Evolutionary conservation across 2,329 filamentous ascomycete genomes (phyloP), one percentile per base, ranked within the genome.

Genomic region (Pseudogymnoascus sp.): DNA sequence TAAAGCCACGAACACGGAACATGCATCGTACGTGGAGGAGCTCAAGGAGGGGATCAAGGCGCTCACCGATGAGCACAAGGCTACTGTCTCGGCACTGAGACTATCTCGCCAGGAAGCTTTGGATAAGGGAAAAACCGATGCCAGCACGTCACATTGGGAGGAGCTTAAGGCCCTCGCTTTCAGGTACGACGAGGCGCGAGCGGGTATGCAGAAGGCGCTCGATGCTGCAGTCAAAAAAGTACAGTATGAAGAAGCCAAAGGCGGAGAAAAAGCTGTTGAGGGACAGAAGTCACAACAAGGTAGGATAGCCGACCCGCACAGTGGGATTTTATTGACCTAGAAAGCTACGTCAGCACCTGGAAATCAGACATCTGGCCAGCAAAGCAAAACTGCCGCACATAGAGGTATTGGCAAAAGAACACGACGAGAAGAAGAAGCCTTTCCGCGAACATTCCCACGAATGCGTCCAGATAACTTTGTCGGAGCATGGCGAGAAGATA

Each of bases 161-260:
- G 76, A 79, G 16, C 71, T 86, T 28, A 73, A 77, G 7, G 81
- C 83, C 8, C 75, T 86, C 57, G 83, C 80, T 69, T 68, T 77
- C 3, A 75, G 74, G 57, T 82, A 87, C 66, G 81, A 85, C 63
- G 69, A 76, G 10, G 73, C 76, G 3, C 69, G 80, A 34, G 77
- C 76, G 23, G 79, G 80, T 19, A 74, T 87, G 57, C 80, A 86
- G 73, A 80, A 77, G 70, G 81, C 83, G 73, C 77, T 88, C 34
- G 79, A 84, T 19, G 80, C 82, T 43, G 72, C 86, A 43, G 16
- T 3, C 8, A 43, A 43, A 19, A 11, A 21, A 21, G 3, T 10
- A 21, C n/a, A 19, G 16, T 16, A 8, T 11, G 16, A 1, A 16
- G 48, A 54, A 31, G 14, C 2, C 4, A 31, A 54, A 16, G 48